These are phyloP conservation scores for Rhypophila decipiens DNA, from an alignment of 495 filamentous ascomycete species.

Conservation along the genomic window DNA sequence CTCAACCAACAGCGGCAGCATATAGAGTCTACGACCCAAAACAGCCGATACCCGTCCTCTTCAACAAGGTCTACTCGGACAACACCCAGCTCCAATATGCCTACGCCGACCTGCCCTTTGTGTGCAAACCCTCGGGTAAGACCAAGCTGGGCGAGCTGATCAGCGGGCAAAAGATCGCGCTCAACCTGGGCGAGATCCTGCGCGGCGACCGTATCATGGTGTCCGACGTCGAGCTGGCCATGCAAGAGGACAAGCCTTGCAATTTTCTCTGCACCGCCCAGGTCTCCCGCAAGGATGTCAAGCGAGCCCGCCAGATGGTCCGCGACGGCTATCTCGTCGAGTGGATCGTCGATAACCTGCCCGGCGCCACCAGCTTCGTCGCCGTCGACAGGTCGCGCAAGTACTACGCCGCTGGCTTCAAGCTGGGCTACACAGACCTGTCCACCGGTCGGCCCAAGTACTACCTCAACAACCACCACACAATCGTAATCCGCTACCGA, in stretches of 20 bases:
- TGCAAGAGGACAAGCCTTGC: constrained; percentile 74
- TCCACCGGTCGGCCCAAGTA: constrained; percentile 59
- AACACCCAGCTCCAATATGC: constrained; percentile 89
- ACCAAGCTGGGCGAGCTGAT: constrained; percentile 64
- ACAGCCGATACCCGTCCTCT: constrained; percentile 79
- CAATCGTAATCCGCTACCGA: constrained; percentile 79
- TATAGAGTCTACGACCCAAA: constrained; percentile 75
- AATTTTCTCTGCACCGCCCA: constrained; percentile 66
- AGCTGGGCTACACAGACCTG: constrained; percentile 73
- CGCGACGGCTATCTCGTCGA: constrained; percentile 82
- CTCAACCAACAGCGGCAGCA: constrained; percentile 55
- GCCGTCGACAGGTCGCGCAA: constrained; percentile 82
- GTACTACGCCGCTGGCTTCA: constrained; percentile 95
- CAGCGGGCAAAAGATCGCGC: constrained; percentile 72
- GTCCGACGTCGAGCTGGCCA: constrained; percentile 78
- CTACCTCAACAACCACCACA: constrained; percentile 89
- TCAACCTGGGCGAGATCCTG: constrained; percentile 91
- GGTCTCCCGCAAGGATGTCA: constrained; percentile 59
- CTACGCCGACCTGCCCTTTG: constrained; percentile 88
- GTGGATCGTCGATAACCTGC: constrained; percentile 95
- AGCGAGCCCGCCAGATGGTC: constrained; percentile 67
- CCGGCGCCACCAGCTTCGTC: constrained; percentile 88
- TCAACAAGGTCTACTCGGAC: constrained; percentile 94
- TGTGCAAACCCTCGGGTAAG: constrained; percentile 73
- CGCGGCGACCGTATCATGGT: constrained; percentile 86